Evolutionary conservation across 2,329 filamentous ascomycete species (phyloP), one percentile per base, ranked within the genome.

Genomic region (Hypocreales sp.): DNA sequence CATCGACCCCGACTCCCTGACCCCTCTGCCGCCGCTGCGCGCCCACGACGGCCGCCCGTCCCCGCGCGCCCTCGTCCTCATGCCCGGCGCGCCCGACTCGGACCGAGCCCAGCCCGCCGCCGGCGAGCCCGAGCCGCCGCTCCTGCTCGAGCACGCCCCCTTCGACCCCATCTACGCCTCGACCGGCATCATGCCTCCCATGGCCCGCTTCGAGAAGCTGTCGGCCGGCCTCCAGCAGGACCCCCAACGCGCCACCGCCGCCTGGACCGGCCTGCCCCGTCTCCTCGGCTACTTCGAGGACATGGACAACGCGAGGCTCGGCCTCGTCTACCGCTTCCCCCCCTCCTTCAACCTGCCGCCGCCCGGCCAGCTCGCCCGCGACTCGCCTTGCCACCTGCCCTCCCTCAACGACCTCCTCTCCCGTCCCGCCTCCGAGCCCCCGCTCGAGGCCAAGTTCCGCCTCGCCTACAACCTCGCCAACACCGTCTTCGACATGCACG

Each of bases 231-330:
- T 77, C 9, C 70, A 64, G 40, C 57, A 60, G 14, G 61, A 66
- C 29, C 56, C 64, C 0, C 63, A 63, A 24, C 55, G 60, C 13
- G 57, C 60, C 2, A 61, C 54, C 5, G 61, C 54, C 15, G 63
- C 73, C 2, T 79, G 64, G 60, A 73, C 65, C 44, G 60, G 79
- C 35, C 41, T 75, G 8, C 67, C 72, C 11, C 61, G 65, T 14
- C 53, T 78, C 24, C 50, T 77, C 9, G 72, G 69, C 3, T 86
- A 82, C 42, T 83, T 82, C 40, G 79, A 86, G 44, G 79, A 86
- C 40, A 61, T 77, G 28, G 65, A 70, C 12, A 60, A 69, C 28
- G 73, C 79, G 1, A 65, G 80, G 8, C 68, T 83, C 29, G 80
- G 79, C 5, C 58, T 87, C 8, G 65, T 87, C 8, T 87, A 82